Evolutionary conservation across 345 rosid species (phyloP), one percentile per base, ranked within the genome.

Genomic region (Eutrema japonicum): DNA sequence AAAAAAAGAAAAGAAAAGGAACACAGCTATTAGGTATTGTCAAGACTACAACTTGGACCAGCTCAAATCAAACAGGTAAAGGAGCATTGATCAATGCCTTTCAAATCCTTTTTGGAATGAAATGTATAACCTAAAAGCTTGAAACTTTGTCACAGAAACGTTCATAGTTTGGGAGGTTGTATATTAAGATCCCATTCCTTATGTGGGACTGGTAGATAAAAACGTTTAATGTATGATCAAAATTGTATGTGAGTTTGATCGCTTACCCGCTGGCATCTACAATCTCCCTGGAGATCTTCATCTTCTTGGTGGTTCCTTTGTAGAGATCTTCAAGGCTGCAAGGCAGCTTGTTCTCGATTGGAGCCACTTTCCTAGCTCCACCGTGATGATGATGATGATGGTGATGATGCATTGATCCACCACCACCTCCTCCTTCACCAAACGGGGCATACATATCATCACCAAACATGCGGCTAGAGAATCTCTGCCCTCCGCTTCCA

Each of bases 311-410:
- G 48, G 80, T 79, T 30, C 88, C 90, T 60, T 76, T 86, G 64
- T 81, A 86, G 6, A 86, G 81, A 36, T 86, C 90, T 67, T 86
- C 90, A 76, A 86, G 83, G 74, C 84, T 84, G 70, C 88, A 86
- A 27, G 85, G 80, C 72, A 86, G 72, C 47, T 79, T 79, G 50
- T 85, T 66, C 70, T 86, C 88, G 0, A 84, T 83, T 0, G 90
- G 80, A 42, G 88, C 82, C 7, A 78, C 85, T 70, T 84, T 86
- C 41, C 73, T 73, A 35, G 86, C 84, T 33, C 64, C 81, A 56
- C 9, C 36, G 9, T 61, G 74, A 68, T 75, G 68, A 16, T 74
- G 73, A 35, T 67, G 74, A 26, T 73, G 70, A 14, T 55, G 68
- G 26, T 72, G 69, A 46, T 64, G 79, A 52, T 72, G 81, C 86